Evolutionary conservation across 495 filamentous ascomycete genomes (phyloP).

Genomic region (Aspergillus saccharolyticus): DNA sequence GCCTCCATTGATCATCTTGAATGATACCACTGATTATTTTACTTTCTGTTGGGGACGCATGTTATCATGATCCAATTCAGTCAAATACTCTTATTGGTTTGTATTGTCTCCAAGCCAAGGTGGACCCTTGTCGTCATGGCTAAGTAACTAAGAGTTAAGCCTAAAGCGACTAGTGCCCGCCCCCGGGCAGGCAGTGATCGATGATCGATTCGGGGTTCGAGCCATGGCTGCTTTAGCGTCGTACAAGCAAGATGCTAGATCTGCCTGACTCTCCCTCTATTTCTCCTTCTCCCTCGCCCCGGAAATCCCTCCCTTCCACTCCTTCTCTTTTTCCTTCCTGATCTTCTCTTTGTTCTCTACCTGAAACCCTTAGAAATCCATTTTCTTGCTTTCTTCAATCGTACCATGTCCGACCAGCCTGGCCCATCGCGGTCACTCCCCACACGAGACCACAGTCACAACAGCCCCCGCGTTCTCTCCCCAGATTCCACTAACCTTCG

Average conservation of each 20-base stretch:
- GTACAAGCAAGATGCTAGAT: background rate
- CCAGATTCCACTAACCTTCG: conserved; percentile 25
- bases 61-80: too few relatives aligned
- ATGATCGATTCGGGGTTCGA: background rate
- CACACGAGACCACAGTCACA: background rate
- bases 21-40: too few relatives aligned
- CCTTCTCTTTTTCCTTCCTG: background rate
- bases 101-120: too few relatives aligned
- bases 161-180: background rate
- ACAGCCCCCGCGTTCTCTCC: conserved; percentile 5
- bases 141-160: background rate
- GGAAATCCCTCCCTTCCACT: background rate
- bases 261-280: background rate
- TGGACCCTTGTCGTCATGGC: background rate
- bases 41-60: too few relatives aligned
- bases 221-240: background rate
- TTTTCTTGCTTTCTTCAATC: background rate
- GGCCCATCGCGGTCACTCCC: background rate
- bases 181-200: background rate
- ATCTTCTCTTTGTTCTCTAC: background rate
- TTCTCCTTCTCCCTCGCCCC: background rate
- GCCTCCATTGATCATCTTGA: too few relatives aligned
- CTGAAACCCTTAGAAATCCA: background rate
- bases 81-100: too few relatives aligned
- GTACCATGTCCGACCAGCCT: conserved; percentile 1